Base-by-base conservation (phyloP, 768 basidiomycete genomes). In the Pluteus cervinus region DNA sequence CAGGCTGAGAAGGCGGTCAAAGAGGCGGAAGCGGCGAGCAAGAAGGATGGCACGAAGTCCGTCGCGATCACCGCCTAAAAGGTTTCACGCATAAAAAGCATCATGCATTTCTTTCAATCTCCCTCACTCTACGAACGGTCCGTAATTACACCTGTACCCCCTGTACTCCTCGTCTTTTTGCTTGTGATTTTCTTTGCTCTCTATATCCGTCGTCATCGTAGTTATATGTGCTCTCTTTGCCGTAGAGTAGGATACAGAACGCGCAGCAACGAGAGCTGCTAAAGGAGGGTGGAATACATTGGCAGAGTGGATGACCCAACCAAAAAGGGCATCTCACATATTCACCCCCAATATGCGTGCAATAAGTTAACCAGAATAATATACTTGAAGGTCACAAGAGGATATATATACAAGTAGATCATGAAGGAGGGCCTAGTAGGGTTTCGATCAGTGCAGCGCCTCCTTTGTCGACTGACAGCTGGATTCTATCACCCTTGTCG, bases 1-100 rank as follows among this genome's bases (percentile, higher is more conserved):
- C 65, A 76, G 46, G 75, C 73, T 24, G 76, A 82, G 58, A 73
- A 75, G 55, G 80, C 79, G 2, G 75, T 84, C 14, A 73, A 71
- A 49, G 76, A 76, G 18, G 80, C 80, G 2, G 72, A 84, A 53
- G 73, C 55, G 53, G 37, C 37, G 32, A 74, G 75, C 15, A 82
- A 81, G 60, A 79, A 81, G 51, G 71, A 75, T 41, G 79, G 74
- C 29, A 62, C 70, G 22, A 71, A 74, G 29, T 54, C 73, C 32
- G 69, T 73, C 30, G 60, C 69, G 7, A 69, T 70, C 26, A 52
- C 68, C 37, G 71, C 66, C 8, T 69, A 54, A 51, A 40, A n/a
- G n/a, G n/a, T n/a, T n/a, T n/a, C n/a, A n/a, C n/a, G n/a, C n/a
- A n/a, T n/a, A n/a, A n/a, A n/a, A n/a, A n/a, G n/a, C n/a, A n/a